Conservation (phyloP, 805 yeast species). For the Wickerhamiella alocasiicola region DNA sequence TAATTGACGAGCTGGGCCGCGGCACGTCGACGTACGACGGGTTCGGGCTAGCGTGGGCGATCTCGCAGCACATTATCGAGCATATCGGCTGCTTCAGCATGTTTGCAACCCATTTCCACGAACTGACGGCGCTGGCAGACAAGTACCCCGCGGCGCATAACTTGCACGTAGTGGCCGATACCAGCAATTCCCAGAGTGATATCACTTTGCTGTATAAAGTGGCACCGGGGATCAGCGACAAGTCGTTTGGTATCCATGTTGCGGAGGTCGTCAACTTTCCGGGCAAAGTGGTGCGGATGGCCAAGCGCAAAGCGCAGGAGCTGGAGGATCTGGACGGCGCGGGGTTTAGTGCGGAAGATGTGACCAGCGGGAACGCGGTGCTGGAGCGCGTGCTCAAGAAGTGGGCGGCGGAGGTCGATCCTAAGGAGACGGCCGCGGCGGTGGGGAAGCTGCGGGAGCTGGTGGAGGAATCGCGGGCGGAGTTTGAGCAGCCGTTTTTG, state of each 20-base stretch:
- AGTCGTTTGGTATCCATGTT: constrained; percentile 94
- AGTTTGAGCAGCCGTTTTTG: constrained; percentile 16
- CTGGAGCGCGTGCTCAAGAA: constrained; percentile 33
- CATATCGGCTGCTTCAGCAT: constrained; percentile 65
- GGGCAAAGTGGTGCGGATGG: constrained; percentile 79
- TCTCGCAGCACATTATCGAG: constrained; percentile 69
- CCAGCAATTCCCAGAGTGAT: constrained; percentile 29
- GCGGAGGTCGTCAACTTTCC: constrained; percentile 95
- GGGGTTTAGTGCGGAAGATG: constrained; percentile 37
- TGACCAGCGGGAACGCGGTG: constrained; percentile 40
- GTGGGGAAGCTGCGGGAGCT: constrained; percentile 12
- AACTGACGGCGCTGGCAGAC: constrained; percentile 68
- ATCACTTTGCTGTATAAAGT: constrained; percentile 85
- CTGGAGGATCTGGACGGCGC: constrained; percentile 49
- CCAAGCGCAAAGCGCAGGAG: constrained; percentile 85
- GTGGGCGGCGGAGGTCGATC: constrained; percentile 26
- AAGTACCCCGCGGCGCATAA: constrained; percentile 52
- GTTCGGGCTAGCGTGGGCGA: constrained; percentile 95
- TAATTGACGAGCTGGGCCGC: constrained; percentile 92
- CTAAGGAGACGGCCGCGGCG: constrained; percentile 13
- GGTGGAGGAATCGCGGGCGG: constrained; percentile 8
- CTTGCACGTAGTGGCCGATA: constrained; percentile 76
- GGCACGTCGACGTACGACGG: constrained; percentile 94
- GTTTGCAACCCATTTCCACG: constrained; percentile 97
- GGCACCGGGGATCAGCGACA: constrained; percentile 92